Conservation (phyloP, 495 filamentous ascomycete genomes). For the Echria macrotheca region DNA sequence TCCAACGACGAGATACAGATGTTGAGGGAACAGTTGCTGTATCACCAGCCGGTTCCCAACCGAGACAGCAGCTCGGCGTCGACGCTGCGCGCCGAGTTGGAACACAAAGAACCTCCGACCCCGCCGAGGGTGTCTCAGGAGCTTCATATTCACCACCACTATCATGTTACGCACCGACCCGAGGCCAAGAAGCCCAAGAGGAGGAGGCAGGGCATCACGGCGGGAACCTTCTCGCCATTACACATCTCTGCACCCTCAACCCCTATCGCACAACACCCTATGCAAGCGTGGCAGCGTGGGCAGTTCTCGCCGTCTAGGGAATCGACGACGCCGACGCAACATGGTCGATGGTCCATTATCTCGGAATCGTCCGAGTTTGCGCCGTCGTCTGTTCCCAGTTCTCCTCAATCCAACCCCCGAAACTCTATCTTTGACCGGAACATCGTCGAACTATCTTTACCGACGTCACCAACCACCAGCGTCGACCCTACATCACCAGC, state of each 20-base stretch:
- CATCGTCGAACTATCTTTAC: constrained; percentile 54
- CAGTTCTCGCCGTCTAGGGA: constrained; percentile 25
- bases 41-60: constrained; percentile 61
- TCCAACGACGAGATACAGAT: constrained; percentile 93
- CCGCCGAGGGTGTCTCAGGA: constrained; percentile 55
- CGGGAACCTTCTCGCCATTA: constrained; percentile 56
- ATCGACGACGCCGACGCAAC: constrained; percentile 43
- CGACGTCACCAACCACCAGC: constrained; percentile 70
- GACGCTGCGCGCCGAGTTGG: constrained; percentile 66
- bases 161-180: constrained; percentile 62
- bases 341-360: constrained; percentile 60
- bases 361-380: constrained; percentile 58
- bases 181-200: constrained; percentile 65
- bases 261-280: constrained; percentile 13
- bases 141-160: constrained; percentile 89
- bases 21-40: constrained; percentile 75
- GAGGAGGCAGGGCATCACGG: constrained; percentile 56
- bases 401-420: constrained; percentile 68
- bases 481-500: constrained; percentile 54
- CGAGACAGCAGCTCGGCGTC: constrained; percentile 34
- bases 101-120: constrained; percentile 40
- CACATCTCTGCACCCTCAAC: constrained; percentile 23
- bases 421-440: constrained; percentile 73
- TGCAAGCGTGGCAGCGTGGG: constrained; percentile 16
- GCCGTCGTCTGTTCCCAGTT: constrained; percentile 71